Evolutionary conservation across 495 filamentous ascomycete genomes (phyloP).

Genomic region (Xylaria curta): DNA sequence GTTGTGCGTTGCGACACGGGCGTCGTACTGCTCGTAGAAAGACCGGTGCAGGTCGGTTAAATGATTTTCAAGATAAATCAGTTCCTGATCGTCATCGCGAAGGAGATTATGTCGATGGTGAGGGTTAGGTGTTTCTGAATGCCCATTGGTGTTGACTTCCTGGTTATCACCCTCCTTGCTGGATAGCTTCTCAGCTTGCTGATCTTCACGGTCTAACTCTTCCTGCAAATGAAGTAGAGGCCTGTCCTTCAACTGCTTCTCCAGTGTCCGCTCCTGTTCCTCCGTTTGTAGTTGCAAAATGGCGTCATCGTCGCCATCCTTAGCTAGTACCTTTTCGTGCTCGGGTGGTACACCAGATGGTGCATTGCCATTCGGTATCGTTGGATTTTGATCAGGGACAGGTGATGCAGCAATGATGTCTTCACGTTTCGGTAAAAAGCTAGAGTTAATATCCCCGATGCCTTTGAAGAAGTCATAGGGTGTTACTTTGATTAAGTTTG

Average conservation of each 20-base stretch:
- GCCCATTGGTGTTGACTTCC: conserved; percentile 32
- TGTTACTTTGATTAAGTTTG: conserved; percentile 91
- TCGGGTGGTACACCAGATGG: conserved; percentile 26
- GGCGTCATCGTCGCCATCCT: conserved; percentile 72
- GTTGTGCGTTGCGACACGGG: conserved; percentile 37
- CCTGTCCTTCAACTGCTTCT: conserved; percentile 86
- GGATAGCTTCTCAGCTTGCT: conserved; percentile 61
- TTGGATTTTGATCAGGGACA: conserved; percentile 30
- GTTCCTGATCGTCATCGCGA: conserved; percentile 82
- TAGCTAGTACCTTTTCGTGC: conserved; percentile 57
- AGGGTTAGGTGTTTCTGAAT: conserved; percentile 42
- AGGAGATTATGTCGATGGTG: conserved; percentile 75
- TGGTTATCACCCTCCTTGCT: conserved; percentile 47
- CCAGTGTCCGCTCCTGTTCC: conserved; percentile 82
- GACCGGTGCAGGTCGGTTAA: conserved; percentile 74
- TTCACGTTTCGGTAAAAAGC: conserved; percentile 88
- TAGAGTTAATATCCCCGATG: conserved; percentile 98
- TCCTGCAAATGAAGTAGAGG: conserved; percentile 89
- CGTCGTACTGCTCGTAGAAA: conserved; percentile 85
- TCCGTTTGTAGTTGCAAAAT: conserved; percentile 75
- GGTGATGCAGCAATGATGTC: conserved; percentile 62
- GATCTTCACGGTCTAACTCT: conserved; percentile 82
- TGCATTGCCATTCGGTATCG: conserved; percentile 27
- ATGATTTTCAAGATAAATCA: conserved; percentile 73
- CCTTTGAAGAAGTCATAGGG: conserved; percentile 98